Evolutionary conservation across 345 rosid genomes (phyloP), one percentile per base, ranked within the genome.

Genomic region (Gossypium herbaceum): DNA sequence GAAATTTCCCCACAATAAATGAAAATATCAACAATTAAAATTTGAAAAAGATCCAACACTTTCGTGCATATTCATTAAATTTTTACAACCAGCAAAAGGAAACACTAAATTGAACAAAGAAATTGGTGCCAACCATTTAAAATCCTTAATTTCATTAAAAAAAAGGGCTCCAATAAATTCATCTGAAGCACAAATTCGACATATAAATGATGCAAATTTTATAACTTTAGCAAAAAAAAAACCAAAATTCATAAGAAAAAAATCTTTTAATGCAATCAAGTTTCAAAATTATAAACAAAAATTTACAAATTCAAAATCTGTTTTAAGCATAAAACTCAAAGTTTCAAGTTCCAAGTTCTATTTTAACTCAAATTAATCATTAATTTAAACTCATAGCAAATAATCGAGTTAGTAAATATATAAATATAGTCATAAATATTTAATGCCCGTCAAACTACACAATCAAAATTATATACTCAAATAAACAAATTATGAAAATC

Each of bases 11-110:
- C 60, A 7, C 22, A 24, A 65, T 48, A 72, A 27, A 60, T 34
- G 61, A 76, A 51, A 75, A 71, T 47, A 68, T 81, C 72, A 75
- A 68, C 71, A 71, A 73, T 64, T 50, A 67, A 79, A 54, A 27
- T 70, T 69, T 34, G 76, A 77, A 75, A 29, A 29, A 61, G 62
- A 80, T 72, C 73, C 71, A 79, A 68, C 76, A 52, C 59, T 48
- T 59, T 4, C 3, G 1, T 12, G 16, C 45, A 24, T 73, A 15
- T 27, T 20, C 24, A 57, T 25, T 15, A 34, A 71, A 22, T 9
- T 11, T 22, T 24, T 47, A 58, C 75, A 72, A 29, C 4, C 34
- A 29, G 4, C 34, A 3, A 29, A 29, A 29, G 3, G 4, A 29
- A 29, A 29, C 4, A 29, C 34, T 3, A 3, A 29, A 29, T 29